Conservation (phyloP, 2,329 filamentous ascomycete species). For the Pseudofabraea citricarpa region DNA sequence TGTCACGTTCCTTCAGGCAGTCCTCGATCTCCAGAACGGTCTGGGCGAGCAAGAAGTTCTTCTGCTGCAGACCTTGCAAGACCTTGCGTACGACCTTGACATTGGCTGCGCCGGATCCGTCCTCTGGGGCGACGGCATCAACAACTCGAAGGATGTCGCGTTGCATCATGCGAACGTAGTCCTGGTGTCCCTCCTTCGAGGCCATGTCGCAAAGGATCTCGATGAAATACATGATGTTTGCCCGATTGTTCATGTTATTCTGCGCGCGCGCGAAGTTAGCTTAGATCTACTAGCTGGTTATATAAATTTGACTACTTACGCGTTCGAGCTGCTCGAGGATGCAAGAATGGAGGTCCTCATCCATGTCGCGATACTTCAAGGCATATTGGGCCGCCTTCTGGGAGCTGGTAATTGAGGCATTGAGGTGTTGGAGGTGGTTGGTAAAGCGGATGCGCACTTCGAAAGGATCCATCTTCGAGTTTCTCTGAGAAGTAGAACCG, state of each 20-base stretch:
- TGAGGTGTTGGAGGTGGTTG: slow-evolving; percentile 80
- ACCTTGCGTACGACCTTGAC: slow-evolving; percentile 86
- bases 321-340: slow-evolving; percentile 92
- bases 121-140: slow-evolving; percentile 82
- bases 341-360: slow-evolving; percentile 95
- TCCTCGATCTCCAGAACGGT: slow-evolving; percentile 77
- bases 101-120: slow-evolving; percentile 86
- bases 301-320: slow-evolving; percentile 38
- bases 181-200: slow-evolving; percentile 60
- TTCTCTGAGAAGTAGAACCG: too few species aligned
- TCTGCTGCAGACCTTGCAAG: slow-evolving; percentile 63
- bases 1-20: slow-evolving; percentile 66
- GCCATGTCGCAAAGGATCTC: slow-evolving; percentile 78
- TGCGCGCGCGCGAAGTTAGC: slow-evolving; percentile 36
- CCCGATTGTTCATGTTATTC: slow-evolving; percentile 94
- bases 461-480: slow-evolving; percentile 62
- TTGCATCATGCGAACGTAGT: slow-evolving; percentile 93
- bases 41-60: slow-evolving; percentile 68
- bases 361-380: slow-evolving; percentile 87
- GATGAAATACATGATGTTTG: slow-evolving; percentile 99
- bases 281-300: neutral
- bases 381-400: slow-evolving; percentile 95
- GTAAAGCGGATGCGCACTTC: slow-evolving; percentile 98
- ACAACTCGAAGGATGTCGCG: slow-evolving; percentile 88
- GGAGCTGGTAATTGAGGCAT: slow-evolving; percentile 81